phyloP scores from a whole-genome alignment of 2,329 filamentous ascomycete species.

The Colletotrichum orbiculare region DNA sequence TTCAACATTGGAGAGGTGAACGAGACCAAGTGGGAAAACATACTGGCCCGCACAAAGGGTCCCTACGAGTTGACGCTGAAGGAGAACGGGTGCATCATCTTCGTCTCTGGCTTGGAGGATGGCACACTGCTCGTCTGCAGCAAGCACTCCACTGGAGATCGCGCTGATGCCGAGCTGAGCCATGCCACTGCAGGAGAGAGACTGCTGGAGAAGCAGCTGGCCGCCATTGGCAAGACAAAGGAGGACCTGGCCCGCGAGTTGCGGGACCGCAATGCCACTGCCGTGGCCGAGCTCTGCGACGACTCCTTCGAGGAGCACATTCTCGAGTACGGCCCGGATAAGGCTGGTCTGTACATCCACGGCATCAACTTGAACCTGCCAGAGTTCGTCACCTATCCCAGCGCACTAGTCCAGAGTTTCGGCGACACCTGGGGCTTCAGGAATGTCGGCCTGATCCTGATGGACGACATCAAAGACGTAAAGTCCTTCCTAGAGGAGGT shows the following conservation, averaged over 20 bases:
- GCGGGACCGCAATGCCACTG: slow-evolving; percentile 85
- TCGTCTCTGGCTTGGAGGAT: slow-evolving; percentile 91
- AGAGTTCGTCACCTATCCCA: slow-evolving; percentile 87
- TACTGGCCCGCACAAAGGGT: slow-evolving; percentile 79
- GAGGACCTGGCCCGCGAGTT: slow-evolving; percentile 82
- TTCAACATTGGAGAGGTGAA: slow-evolving; percentile 91
- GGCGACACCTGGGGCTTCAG: slow-evolving; percentile 94
- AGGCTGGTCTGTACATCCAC: slow-evolving; percentile 92
- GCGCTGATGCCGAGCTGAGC: slow-evolving; percentile 77
- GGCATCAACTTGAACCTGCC: slow-evolving; percentile 97
- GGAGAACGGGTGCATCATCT: slow-evolving; percentile 99
- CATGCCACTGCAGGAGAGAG: slow-evolving; percentile 87
- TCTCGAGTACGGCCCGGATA: slow-evolving; percentile 83
- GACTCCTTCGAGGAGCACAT: slow-evolving; percentile 98
- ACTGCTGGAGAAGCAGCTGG: slow-evolving; percentile 84
- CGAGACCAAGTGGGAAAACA: slow-evolving; percentile 85
- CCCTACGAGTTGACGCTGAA: slow-evolving; percentile 97
- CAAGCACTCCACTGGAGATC: slow-evolving; percentile 92
- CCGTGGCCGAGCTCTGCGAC: slow-evolving; percentile 95
- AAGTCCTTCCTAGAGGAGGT: slow-evolving; percentile 85
- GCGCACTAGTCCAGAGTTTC: slow-evolving; percentile 85
- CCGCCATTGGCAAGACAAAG: slow-evolving; percentile 79
- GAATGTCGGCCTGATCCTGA: slow-evolving; percentile 83
- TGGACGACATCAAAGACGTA: slow-evolving; percentile 79
- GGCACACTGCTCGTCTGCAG: slow-evolving; percentile 95